These are phyloP conservation scores for Adansonia grandidieri DNA, from an alignment of 441 rosid species.

Conservation along the genomic window DNA sequence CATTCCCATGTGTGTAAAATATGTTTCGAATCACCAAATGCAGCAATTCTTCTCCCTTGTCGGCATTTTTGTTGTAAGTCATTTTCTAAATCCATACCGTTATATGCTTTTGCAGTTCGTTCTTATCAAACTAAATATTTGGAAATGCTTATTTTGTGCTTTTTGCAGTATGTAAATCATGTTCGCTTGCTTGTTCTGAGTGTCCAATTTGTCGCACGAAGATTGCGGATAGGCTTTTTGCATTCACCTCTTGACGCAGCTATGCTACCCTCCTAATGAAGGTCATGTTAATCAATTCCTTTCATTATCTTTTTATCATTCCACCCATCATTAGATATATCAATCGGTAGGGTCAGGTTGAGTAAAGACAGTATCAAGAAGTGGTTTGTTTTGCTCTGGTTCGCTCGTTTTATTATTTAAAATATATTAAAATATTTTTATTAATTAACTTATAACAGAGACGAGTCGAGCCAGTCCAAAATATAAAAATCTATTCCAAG, in stretches of 20 bases:
- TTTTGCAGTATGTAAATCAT: slow-evolving; percentile 91
- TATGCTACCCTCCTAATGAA: slow-evolving; percentile 39
- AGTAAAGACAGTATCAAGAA: not conserved
- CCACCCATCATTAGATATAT: not conserved
- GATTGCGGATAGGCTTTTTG: slow-evolving; percentile 86
- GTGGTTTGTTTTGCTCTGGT: not conserved
- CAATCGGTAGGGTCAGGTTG: not conserved
- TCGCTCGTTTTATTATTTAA: not conserved
- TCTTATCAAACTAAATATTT: not conserved
- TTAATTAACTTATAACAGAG: not conserved
- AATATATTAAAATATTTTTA: not conserved
- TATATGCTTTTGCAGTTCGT: not conserved
- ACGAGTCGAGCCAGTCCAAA: not conserved
- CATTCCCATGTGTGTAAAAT: slow-evolving; percentile 93
- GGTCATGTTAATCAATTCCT: slow-evolving; percentile 38
- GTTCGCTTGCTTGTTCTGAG: slow-evolving; percentile 96
- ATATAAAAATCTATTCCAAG: not conserved
- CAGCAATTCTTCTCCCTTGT: slow-evolving; percentile 95
- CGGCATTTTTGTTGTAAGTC: slow-evolving; percentile 97
- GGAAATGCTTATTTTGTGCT: slow-evolving; percentile 1
- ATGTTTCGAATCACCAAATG: slow-evolving; percentile 88
- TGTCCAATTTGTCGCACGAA: slow-evolving; percentile 98
- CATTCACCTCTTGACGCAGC: slow-evolving; percentile 73
- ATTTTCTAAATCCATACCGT: slow-evolving; percentile 9
- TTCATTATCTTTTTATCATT: not conserved